Evolutionary conservation across 306 rosid species (phyloP).

Genomic region (Mimosa pudica): DNA sequence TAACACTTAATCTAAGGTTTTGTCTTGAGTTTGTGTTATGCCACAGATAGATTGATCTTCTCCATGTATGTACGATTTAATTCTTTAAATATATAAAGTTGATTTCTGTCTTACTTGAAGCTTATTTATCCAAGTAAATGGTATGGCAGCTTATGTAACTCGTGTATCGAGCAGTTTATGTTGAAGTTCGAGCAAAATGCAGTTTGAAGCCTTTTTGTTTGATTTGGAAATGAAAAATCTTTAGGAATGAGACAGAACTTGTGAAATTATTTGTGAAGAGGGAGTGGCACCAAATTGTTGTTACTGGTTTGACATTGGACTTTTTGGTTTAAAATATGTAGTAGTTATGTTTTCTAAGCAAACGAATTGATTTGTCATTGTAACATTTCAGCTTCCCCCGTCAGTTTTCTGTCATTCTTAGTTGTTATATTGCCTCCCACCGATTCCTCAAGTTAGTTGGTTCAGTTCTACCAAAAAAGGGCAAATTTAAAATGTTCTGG

Average conservation of each 20-base stretch:
- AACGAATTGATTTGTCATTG: not conserved
- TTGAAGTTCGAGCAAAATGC: not conserved
- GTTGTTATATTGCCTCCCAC: not conserved
- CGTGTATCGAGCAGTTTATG: not conserved
- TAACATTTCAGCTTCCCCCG: not conserved
- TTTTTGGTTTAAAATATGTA: not conserved
- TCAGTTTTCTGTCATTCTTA: not conserved
- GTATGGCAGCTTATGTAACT: not conserved
- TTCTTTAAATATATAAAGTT: not conserved
- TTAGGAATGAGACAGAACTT: not conserved
- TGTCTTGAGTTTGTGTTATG: not conserved
- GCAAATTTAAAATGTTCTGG: not conserved
- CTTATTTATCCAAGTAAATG: not conserved
- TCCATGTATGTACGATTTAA: not conserved
- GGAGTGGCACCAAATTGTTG: not conserved
- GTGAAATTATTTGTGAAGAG: not conserved
- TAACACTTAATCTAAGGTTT: not conserved
- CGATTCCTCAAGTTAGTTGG: not conserved
- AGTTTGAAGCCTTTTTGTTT: not conserved
- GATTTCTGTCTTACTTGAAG: not conserved
- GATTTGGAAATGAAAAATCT: constrained; percentile 3
- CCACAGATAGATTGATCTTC: not conserved
- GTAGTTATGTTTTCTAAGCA: not conserved
- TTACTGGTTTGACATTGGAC: not conserved
- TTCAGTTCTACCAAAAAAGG: not conserved